Evolutionary conservation across 306 rosid species (phyloP).

Genomic region (Fragaria ananassa): DNA sequence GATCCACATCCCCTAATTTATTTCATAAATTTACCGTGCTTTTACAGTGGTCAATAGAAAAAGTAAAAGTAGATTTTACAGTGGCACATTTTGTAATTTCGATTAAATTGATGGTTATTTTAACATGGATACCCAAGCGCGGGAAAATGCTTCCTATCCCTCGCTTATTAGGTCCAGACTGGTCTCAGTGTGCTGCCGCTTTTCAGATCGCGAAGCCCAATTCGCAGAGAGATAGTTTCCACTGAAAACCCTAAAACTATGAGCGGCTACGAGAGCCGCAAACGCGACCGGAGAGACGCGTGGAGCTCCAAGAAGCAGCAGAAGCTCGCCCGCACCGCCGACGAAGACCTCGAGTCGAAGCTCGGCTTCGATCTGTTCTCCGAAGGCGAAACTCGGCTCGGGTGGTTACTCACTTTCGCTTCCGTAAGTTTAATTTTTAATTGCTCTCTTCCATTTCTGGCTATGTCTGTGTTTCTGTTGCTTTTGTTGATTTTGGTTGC

Average conservation of each 20-base stretch:
- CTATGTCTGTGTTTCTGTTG: background rate
- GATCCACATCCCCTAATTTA: background rate
- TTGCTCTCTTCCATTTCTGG: conserved; percentile 7
- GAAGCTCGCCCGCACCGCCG: conserved; percentile 65
- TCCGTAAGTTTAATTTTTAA: conserved; percentile 51
- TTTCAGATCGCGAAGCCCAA: background rate
- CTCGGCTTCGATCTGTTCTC: conserved; percentile 78
- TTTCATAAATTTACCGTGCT: background rate
- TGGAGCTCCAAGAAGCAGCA: conserved; percentile 63
- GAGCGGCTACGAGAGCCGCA: conserved; percentile 47
- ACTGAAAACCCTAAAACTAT: conserved; percentile 24
- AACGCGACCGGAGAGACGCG: conserved; percentile 46
- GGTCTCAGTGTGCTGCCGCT: background rate
- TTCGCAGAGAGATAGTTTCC: background rate
- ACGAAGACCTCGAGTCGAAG: conserved; percentile 81
- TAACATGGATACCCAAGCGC: background rate
- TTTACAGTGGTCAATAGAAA: background rate
- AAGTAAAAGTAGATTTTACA: background rate
- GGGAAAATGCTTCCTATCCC: background rate
- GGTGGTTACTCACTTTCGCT: conserved; percentile 80
- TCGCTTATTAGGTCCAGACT: background rate
- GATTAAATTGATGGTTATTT: background rate
- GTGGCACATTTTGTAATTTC: background rate
- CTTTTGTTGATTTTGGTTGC: conserved; percentile 5
- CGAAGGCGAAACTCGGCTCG: conserved; percentile 85